Base-by-base conservation (phyloP, 371 early-diverging fungal species). In the Scutellospora calospora region DNA sequence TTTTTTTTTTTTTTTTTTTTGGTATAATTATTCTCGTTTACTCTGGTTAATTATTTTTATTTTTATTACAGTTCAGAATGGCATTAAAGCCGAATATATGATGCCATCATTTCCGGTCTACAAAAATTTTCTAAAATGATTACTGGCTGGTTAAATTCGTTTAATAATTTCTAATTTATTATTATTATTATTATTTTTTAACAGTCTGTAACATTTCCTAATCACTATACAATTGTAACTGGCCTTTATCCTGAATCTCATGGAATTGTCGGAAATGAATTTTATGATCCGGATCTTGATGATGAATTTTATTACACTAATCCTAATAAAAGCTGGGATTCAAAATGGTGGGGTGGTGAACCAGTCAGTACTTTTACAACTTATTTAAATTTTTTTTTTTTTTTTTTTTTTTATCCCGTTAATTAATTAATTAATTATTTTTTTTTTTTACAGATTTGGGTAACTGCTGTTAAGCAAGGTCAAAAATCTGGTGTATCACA, bases 161-260 rank as follows among this genome's bases (percentile, higher is more conserved):
- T 59, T 57, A 1, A 25, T 22, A 55, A 20, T 73, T 31, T 52
- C 27, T 57, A 35, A 81, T 41, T 31, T 82, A 69, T 25, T 27
- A 41, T 25, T 54, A 65, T 59, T 51, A 49, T 27, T 22, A 8
- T 14, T 45, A 45, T 29, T 5, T 20, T 57, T 20, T 9, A 18
- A 27, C 76, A 90, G 90, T 86, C 89, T 31, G 88, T 94, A 76
- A 98, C 98, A 0, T 98, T 98, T 82, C 95, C 98, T 6, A 98
- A 98, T 86, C 98, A 98, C 84, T 98, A 95, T 86, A 90, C 97
- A 1, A 84, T 98, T 33, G 95, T 90, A 2, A 98, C 98, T 5
- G 98, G 98, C 12, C 84, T 98, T 51, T 96, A 94, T 83, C 98
- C 98, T 0, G 94, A 95, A 63, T 86, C 90, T 5, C 98, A 98